A percentile compares a stretch with the other conserved stretches of the same genome.
phyloP scores from a whole-genome alignment of 495 filamentous ascomycete genomes.

The Penicillium samsonianum region DNA sequence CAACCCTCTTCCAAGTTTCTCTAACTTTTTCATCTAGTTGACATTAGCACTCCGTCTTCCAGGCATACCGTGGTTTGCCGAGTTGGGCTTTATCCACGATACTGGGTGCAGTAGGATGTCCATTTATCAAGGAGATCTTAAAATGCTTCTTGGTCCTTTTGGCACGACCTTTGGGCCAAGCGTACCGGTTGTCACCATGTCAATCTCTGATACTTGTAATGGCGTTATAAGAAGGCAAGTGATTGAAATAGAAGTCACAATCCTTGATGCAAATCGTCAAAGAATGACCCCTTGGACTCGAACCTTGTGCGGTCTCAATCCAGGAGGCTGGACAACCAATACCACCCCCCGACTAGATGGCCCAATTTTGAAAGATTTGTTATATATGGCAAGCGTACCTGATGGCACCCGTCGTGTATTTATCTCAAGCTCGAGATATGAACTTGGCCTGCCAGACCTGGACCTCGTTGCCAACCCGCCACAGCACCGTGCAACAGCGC shows the following conservation, averaged over 20 bases:
- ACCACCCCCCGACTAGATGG: not conserved
- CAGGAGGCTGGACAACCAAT: not conserved
- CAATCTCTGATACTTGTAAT: not conserved
- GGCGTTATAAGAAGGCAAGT: not conserved
- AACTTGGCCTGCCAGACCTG: not conserved
- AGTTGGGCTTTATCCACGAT: conserved; percentile 1
- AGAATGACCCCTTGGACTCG: conserved; percentile 4
- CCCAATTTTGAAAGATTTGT: not conserved
- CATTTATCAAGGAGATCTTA: not conserved
- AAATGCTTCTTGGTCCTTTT: not conserved
- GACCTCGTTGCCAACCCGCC: not conserved
- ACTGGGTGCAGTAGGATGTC: not conserved
- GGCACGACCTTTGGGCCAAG: not conserved
- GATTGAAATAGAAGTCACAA: conserved; percentile 1
- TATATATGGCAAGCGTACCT: not conserved
- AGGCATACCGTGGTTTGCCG: not conserved
- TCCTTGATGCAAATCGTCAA: not conserved
- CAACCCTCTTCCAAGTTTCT: not conserved
- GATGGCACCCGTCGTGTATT: not conserved
- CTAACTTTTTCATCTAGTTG: not conserved
- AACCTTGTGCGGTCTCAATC: not conserved
- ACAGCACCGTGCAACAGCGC: no score
- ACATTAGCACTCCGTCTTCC: conserved; percentile 1
- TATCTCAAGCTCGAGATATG: not conserved
- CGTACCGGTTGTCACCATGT: not conserved